Conservation (phyloP, 495 filamentous ascomycete species). For the Penicillium macrosclerotiorum region DNA sequence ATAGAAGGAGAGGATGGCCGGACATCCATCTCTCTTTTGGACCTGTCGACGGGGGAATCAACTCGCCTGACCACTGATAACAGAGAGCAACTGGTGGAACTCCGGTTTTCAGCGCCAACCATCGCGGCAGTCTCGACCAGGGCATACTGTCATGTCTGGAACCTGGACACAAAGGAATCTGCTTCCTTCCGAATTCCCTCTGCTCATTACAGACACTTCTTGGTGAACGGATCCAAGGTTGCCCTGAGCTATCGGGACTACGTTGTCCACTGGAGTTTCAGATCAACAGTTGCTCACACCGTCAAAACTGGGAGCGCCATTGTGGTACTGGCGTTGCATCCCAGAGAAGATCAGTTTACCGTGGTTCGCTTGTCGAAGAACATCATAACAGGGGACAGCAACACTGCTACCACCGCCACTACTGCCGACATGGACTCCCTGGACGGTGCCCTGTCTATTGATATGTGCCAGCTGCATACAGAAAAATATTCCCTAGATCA, state of each 20-base stretch:
- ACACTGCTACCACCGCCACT: no score
- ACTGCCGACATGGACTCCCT: no score
- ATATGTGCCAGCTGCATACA: neutral
- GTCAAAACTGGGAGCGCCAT: conserved; percentile 1
- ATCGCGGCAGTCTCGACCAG: conserved; percentile 25
- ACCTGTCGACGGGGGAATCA: conserved; percentile 8
- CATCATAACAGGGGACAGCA: no score
- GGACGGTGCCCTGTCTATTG: neutral
- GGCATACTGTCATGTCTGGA: conserved; percentile 34
- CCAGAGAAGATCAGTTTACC: conserved; percentile 8
- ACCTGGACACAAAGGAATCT: conserved; percentile 19
- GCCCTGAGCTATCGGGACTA: conserved; percentile 10
- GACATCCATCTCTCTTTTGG: conserved; percentile 12
- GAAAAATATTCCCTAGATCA: neutral
- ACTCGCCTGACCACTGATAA: conserved; percentile 28
- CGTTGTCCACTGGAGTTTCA: conserved; percentile 26
- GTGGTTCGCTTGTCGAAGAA: neutral
- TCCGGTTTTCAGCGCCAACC: conserved; percentile 21
- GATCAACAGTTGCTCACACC: conserved; percentile 13
- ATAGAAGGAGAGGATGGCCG: neutral
- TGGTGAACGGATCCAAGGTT: conserved; percentile 18
- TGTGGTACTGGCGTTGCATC: conserved; percentile 1
- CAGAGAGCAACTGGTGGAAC: conserved; percentile 17
- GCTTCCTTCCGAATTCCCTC: conserved; percentile 20
- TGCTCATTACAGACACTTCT: conserved; percentile 7